Conservation (phyloP, 176 grass and related monocot genomes). For the Cenchrus americanus region DNA sequence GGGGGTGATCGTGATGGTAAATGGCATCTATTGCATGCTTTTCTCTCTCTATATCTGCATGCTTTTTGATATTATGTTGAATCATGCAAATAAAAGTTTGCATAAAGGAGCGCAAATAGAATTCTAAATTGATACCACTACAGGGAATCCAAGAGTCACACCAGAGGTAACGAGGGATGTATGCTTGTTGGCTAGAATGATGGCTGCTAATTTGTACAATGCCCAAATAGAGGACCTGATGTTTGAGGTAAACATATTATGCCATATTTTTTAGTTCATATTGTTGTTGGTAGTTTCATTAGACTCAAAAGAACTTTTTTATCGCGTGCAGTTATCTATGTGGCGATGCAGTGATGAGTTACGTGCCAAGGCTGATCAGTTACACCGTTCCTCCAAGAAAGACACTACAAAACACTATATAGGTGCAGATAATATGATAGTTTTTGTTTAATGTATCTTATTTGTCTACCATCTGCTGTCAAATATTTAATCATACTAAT, state of each 20-base stretch:
- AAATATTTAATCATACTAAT: conserved; percentile 32
- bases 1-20: conserved; percentile 97
- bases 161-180: conserved; percentile 98
- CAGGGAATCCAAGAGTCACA: conserved; percentile 98
- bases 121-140: conserved; percentile 39
- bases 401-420: conserved; percentile 91
- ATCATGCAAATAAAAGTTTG: conserved; percentile 6
- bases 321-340: conserved; percentile 78
- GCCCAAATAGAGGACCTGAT: conserved; percentile 97
- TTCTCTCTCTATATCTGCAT: not conserved
- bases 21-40: conserved; percentile 3
- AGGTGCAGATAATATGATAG: conserved; percentile 54
- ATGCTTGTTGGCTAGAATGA: conserved; percentile 95
- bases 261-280: not conserved
- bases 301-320: conserved; percentile 36
- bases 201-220: conserved; percentile 95
- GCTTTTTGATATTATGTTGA: conserved; percentile 9
- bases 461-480: not conserved
- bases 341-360: conserved; percentile 96
- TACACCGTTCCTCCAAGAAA: conserved; percentile 76
- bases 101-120: not conserved
- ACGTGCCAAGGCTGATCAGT: conserved; percentile 58
- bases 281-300: conserved; percentile 9
- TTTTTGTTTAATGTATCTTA: not conserved
- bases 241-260: conserved; percentile 77